Base-by-base conservation (phyloP, 495 filamentous ascomycete genomes). In the Podospora tetraspora region DNA sequence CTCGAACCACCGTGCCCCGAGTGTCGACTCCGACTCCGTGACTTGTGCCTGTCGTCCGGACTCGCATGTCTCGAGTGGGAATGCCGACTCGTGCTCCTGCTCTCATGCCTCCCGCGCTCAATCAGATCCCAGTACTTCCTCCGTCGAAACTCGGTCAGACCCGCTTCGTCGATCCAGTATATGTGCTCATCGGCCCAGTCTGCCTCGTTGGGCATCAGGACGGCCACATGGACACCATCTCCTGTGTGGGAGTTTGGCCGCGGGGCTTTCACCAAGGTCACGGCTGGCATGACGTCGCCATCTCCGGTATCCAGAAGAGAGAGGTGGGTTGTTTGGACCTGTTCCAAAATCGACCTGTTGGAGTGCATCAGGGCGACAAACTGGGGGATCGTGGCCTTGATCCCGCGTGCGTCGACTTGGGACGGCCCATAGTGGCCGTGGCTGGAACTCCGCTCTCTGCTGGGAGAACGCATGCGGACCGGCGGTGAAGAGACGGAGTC, bases 361-460 rank as follows among this genome's bases (percentile, higher is more conserved):
- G 69, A 65, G 27, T 74, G 72, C 43, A 76, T 64, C 29, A 76
- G 66, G 7, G 74, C 74, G 11, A 76, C 58, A 52, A 74, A 72
- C 68, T 76, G 74, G 27, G 74, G 72, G 9, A 74, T 70, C 9
- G 74, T 76, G 0, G 74, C 74, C 29, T 69, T 62, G 22, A 76
- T 59, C 1, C 68, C 74, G n/a, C 72, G 62, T 6, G 64, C 74
- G n/a, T 71, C 70, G 0, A 63, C 72, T 10, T 71, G 56, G 9
- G 52, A 60, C 4, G 23, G 16, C 1, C 62, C 61, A 4, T 25
- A 1, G 23, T 10, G 4, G 7, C 13, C 25, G n/a, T 23, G 16
- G 22, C 68, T 30, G 7, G 37, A 57, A 10, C 61, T 67, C 8
- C 64, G 66, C 2, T 59, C 56, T 19, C 63, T 58, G 16, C 63